Evolutionary conservation across 768 basidiomycete species (phyloP), one percentile per base, ranked within the genome.

Genomic region (Collybia sp.): DNA sequence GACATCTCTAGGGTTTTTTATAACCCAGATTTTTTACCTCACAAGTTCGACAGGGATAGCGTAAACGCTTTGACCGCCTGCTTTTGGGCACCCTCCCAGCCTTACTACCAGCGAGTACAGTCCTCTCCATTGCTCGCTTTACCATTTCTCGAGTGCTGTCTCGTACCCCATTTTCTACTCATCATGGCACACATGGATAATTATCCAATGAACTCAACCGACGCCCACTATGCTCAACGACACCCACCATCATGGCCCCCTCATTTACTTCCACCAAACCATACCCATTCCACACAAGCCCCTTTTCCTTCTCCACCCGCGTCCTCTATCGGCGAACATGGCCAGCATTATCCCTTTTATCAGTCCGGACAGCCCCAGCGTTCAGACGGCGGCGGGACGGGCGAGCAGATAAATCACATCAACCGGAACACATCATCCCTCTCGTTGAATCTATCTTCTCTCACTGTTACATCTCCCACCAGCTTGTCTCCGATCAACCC

Each of bases 381-480:
- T 20, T 53, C 45, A 45, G 41, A 56, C 44, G 16, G 35, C 34
- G 44, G 39, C 30, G 39, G 44, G 13, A 38, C 40, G 38, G 52
- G 30, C 52, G 56, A 17, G 30, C 39, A 36, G 54, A 59, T 47
- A 46, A 43, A 39, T 34, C 54, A 44, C 49, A 45, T 36, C 50
- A 53, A 51, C 33, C 59, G 56, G 33, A 61, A 57, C 17, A 55
- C 69, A n/a, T 63, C 73, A 31, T 58, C 69, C 1, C 70, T 88
- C 37, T 78, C 82, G 25, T 76, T 88, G 59, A 88, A 87, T 59
- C 70, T 89, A 46, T 80, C 79, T 18, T 72, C 76, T 1, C 74
- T 88, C 43, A 69, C 77, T 42, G 85, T 88, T 45, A 64, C 82
- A 35, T 85, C 83, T 16, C 83, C 84, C 8, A 72, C 80, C 6